Base-by-base conservation (phyloP, 352 stramenopile genomes). In the Phytophthora parvispora region DNA sequence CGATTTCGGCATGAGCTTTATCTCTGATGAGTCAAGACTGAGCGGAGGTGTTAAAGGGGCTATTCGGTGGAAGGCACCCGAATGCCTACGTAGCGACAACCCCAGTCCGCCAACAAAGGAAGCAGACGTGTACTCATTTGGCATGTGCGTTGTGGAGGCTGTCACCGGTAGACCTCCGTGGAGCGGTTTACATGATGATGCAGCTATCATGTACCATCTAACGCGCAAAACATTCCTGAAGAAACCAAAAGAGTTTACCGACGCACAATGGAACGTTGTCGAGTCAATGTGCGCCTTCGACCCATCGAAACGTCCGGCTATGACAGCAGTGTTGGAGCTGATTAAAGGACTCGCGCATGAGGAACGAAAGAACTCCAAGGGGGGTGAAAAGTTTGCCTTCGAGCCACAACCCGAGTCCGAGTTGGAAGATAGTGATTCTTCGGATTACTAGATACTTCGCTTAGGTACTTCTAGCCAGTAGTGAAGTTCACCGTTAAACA, bases 1-100 rank as follows among this genome's bases (percentile, higher is more conserved):
- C 10, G 71, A 74, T 48, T 79, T 79, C 40, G 58, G 58, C 13
- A 28, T 66, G 58, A 66, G 58, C 25, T 45, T 34, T 34, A 27
- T 56, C 47, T 48, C 31, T 31, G 36, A 47, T 29, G 48, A 66
- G 16, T 55, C 58, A 22, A 58, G 27, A 47, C 29, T 31, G n/a
- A 52, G 47, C 9, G 25, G 36, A 16, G 47, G 25, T n/a, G 58
- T 43, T 6, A 25, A 32, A 18, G 58, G 58, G 18, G 47, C 47
- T 15, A 32, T 66, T 43, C 58, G 25, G 6, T 66, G 48, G 38
- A 51, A 52, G 27, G 54, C 40, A 15, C 54, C 54, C n/a, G 54
- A 62, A 29, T 49, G 34, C 25, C 34, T 60, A 25, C 52, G 52
- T n/a, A n/a, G 13, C 7, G 52, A 38, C 22, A 50, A 34, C 24